These are phyloP conservation scores for Ophiostoma quercus DNA, from an alignment of 2,329 filamentous ascomycete genomes.

Conservation along the genomic window DNA sequence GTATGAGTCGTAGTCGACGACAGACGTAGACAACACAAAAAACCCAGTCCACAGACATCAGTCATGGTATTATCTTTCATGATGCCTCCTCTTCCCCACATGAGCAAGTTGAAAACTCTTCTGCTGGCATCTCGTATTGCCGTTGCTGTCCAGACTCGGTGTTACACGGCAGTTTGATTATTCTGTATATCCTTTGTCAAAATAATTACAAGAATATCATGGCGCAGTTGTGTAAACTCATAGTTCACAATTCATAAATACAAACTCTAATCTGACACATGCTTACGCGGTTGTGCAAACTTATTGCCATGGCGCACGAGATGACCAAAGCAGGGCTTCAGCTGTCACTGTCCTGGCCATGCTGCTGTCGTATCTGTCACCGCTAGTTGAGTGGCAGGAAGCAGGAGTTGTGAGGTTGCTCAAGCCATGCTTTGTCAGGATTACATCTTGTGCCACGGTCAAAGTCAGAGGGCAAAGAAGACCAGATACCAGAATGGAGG, in stretches of 20 bases:
- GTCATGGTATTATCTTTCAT: neutral
- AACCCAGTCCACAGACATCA: neutral
- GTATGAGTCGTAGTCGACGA: neutral
- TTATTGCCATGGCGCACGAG: neutral
- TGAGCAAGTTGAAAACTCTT: conserved; percentile 11
- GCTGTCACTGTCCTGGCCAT: neutral
- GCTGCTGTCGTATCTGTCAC: neutral
- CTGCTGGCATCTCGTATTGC: conserved; percentile 3
- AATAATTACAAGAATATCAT: neutral
- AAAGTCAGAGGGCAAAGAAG: no score
- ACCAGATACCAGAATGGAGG: neutral
- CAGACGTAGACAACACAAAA: no score
- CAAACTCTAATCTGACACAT: conserved; percentile 7
- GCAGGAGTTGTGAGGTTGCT: neutral
- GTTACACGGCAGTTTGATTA: neutral
- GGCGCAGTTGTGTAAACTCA: neutral
- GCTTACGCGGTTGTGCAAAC: neutral
- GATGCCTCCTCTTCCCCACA: neutral
- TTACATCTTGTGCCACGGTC: neutral
- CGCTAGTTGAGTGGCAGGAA: neutral
- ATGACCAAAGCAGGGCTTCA: conserved; percentile 9
- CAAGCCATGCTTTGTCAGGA: neutral
- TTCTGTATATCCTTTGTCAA: neutral
- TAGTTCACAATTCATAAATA: neutral
- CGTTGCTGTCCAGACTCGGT: neutral